Conservation (phyloP, 176 grass and related monocot species). For the Oryza brachyantha region DNA sequence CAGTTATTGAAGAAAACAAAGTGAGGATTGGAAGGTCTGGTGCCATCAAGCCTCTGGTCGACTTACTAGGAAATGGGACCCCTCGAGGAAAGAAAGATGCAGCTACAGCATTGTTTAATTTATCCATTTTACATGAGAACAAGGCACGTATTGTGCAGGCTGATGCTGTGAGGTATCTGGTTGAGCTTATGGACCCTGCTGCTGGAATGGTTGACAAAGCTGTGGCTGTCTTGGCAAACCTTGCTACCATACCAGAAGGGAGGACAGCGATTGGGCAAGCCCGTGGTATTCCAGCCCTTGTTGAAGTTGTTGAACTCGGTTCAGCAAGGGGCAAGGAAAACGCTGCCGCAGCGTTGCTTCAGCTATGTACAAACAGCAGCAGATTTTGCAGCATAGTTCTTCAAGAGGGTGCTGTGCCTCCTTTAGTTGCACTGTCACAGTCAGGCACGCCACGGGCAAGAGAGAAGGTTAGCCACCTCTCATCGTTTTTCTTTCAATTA, state of each 20-base stretch:
- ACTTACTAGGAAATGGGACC: conserved; percentile 75
- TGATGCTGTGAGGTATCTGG: conserved; percentile 71
- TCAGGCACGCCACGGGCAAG: conserved; percentile 88
- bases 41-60: conserved; percentile 74
- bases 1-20: conserved; percentile 94
- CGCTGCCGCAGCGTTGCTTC: conserved; percentile 80
- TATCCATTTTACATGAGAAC: conserved; percentile 94
- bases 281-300: conserved; percentile 70
- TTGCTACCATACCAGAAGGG: conserved; percentile 91
- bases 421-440: conserved; percentile 80
- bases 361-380: conserved; percentile 87
- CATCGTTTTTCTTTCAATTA: conserved; percentile 2
- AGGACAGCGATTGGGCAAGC: conserved; percentile 79
- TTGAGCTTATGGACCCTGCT: conserved; percentile 95
- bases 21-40: conserved; percentile 77
- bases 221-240: conserved; percentile 89
- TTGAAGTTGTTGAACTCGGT: conserved; percentile 96
- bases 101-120: conserved; percentile 87
- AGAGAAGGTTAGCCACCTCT: conserved; percentile 62
- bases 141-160: conserved; percentile 81
- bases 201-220: conserved; percentile 99
- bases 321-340: conserved; percentile 95
- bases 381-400: conserved; percentile 93
- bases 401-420: conserved; percentile 96
- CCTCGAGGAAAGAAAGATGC: conserved; percentile 96